Percentiles rank a stretch among this genome's conserved stretches.
Evolutionary conservation across 192 early-diverging fungal species (phyloP).

Genomic region (Podila epigama): DNA sequence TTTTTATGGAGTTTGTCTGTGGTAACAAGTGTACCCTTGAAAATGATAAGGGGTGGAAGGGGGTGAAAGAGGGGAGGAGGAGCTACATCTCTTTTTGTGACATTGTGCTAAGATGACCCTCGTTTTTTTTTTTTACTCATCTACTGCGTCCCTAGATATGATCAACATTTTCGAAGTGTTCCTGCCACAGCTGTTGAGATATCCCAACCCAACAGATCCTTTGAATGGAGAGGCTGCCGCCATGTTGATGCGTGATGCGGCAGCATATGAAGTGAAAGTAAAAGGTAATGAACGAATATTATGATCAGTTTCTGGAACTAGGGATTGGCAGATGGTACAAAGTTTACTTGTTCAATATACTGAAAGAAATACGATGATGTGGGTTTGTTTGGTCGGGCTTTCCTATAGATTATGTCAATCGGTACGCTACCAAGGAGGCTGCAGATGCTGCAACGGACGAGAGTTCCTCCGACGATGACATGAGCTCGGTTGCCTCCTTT

Average conservation of each 20-base stretch:
- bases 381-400: background rate
- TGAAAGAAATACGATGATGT: background rate
- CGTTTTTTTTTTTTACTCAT: background rate
- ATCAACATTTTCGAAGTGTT: slow-evolving; percentile 99
- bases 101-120: background rate
- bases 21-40: too few relatives aligned
- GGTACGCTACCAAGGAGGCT: slow-evolving; percentile 87
- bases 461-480: slow-evolving; percentile 71
- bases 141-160: slow-evolving; percentile 73
- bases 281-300: slow-evolving; percentile 85
- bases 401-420: slow-evolving; percentile 75
- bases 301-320: too few relatives aligned
- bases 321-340: too few relatives aligned
- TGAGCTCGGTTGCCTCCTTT: slow-evolving; percentile 84
- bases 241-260: slow-evolving; percentile 92
- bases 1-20: too few relatives aligned
- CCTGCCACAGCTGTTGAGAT: slow-evolving; percentile 95
- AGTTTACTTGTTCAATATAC: background rate
- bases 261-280: slow-evolving; percentile 91
- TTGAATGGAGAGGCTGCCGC: slow-evolving; percentile 99
- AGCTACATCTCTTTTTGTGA: background rate
- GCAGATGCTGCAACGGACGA: slow-evolving; percentile 79
- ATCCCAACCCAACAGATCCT: slow-evolving; percentile 99
- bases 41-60: too few relatives aligned
- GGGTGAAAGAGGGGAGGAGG: too few relatives aligned